phyloP scores from a whole-genome alignment of 2,329 filamentous ascomycete genomes.

The Diplocarpon rosae region DNA sequence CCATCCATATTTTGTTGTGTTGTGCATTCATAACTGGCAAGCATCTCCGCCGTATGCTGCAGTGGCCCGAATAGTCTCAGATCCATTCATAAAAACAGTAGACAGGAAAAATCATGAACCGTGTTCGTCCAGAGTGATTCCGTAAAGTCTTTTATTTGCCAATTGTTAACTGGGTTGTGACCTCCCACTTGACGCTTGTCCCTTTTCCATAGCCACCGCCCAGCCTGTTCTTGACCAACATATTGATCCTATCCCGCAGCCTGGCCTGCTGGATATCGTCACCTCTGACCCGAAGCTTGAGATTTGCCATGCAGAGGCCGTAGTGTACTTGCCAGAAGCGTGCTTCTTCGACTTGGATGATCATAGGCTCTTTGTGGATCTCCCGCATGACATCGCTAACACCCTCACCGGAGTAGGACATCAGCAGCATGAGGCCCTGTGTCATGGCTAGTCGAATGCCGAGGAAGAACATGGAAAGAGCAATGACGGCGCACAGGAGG shows the following conservation, averaged over 20 bases:
- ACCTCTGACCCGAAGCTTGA: conserved; percentile 65
- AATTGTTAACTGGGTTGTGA: conserved; percentile 62
- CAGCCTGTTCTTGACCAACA: conserved; percentile 72
- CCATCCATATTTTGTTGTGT: too few relatives aligned
- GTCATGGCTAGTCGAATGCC: conserved; percentile 75
- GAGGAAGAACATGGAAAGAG: conserved; percentile 77
- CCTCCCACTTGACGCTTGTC: conserved; percentile 78
- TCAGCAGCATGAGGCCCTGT: conserved; percentile 87
- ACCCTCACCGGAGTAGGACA: conserved; percentile 55
- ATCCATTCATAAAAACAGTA: too few relatives aligned
- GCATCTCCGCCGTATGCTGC: too few relatives aligned
- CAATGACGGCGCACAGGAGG: conserved; percentile 68
- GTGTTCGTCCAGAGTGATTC: too few relatives aligned
- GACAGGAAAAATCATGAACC: too few relatives aligned
- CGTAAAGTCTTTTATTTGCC: conserved; percentile 13
- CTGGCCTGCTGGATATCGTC: conserved; percentile 63
- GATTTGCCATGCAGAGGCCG: conserved; percentile 87
- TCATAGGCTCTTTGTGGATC: conserved; percentile 68
- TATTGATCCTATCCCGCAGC: conserved; percentile 64
- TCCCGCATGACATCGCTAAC: conserved; percentile 61
- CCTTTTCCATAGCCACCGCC: conserved; percentile 80
- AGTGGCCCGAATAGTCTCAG: too few relatives aligned
- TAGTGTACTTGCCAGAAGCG: conserved; percentile 99
- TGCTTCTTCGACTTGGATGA: conserved; percentile 74
- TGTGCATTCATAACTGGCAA: too few relatives aligned